Base-by-base conservation (phyloP, 164 flowering plant species). In the Taxillus chinensis region DNA sequence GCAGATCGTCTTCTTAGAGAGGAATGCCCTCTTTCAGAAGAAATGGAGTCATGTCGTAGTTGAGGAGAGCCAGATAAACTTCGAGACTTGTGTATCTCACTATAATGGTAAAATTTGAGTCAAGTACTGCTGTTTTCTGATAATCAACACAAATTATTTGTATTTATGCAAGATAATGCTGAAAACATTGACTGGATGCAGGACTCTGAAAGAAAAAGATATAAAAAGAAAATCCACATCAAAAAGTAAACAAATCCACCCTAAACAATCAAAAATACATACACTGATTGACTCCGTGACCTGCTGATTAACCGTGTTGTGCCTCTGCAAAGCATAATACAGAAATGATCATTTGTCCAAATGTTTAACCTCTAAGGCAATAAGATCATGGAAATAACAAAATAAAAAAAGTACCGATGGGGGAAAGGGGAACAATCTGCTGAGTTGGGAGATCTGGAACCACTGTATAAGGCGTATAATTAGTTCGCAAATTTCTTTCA, bases 31-130 rank as follows among this genome's bases (percentile, higher is more conserved):
- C 72, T 80, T 57, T 67, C 85, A 40, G 80, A 68, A 48, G 93
- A 82, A 62, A 71, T 57, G 42, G 93, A 81, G 7, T 75, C 84
- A 15, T 78, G 51, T 16, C 78, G 77, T 61, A 58, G 65, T 57
- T 55, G 63, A 55, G 92, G 88, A 50, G 96, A 89, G 67, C 75
- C 62, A 41, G 97, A 90, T 15, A 74, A 41, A 65, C 92, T 90
- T 70, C 84, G 83, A 55, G 89, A 79, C 67, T 70, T 80, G 61
- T 57, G 75, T 60, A 78, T 73, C 45, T 64, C 86, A 68, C 84
- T 80, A 50, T 39, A 64, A 64, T 10, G 52, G 57, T 13, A 62
- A 4, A 60, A 6, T 43, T 48, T 15, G 17, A n/a, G 54, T 51
- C 17, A 51, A 27, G 43, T 37, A 64, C 13, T 42, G 42, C 5